phyloP scores from a whole-genome alignment of 2,329 filamentous ascomycete genomes.

The Incumbomyces delicatus region DNA sequence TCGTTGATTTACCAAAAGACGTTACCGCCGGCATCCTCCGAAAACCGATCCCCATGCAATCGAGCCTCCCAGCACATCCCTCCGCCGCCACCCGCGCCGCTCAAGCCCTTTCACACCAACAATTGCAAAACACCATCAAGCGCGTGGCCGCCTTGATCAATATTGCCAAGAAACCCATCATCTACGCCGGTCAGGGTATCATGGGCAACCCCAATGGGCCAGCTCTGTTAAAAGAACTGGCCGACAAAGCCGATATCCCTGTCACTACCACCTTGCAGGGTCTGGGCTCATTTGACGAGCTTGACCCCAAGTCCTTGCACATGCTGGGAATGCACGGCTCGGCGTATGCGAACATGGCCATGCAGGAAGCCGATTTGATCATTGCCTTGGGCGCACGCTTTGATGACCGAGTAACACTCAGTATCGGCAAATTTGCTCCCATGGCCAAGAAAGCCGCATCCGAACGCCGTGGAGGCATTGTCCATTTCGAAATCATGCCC shows the following conservation, averaged over 20 bases:
- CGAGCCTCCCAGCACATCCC: conserved; percentile 64
- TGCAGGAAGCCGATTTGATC: conserved; percentile 93
- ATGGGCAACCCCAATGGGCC: conserved; percentile 71
- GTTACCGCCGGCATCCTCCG: conserved; percentile 77
- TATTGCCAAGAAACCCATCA: conserved; percentile 81
- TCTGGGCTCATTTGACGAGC: conserved; percentile 83
- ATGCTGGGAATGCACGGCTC: conserved; percentile 99
- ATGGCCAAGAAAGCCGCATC: conserved; percentile 73
- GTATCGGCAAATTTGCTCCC: conserved; percentile 78
- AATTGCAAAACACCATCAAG: conserved; percentile 62
- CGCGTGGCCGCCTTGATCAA: conserved; percentile 78
- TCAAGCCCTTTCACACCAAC: conserved; percentile 59
- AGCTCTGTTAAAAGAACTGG: conserved; percentile 69
- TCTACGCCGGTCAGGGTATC: conserved; percentile 89
- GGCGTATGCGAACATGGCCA: conserved; percentile 94
- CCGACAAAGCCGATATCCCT: conserved; percentile 82
- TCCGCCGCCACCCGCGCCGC: conserved; percentile 79
- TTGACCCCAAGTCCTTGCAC: conserved; percentile 86
- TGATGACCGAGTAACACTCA: conserved; percentile 85
- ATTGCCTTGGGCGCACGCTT: conserved; percentile 90
- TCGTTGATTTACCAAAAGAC: conserved; percentile 95
- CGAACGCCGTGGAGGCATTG: conserved; percentile 82
- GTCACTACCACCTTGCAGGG: conserved; percentile 95
- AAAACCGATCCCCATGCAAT: conserved; percentile 71
- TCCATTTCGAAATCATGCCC: conserved; percentile 97